A percentile compares a stretch with the other conserved stretches of the same genome.
Evolutionary conservation across 768 basidiomycete genomes (phyloP).

Genomic region (Mrakia gelida): DNA sequence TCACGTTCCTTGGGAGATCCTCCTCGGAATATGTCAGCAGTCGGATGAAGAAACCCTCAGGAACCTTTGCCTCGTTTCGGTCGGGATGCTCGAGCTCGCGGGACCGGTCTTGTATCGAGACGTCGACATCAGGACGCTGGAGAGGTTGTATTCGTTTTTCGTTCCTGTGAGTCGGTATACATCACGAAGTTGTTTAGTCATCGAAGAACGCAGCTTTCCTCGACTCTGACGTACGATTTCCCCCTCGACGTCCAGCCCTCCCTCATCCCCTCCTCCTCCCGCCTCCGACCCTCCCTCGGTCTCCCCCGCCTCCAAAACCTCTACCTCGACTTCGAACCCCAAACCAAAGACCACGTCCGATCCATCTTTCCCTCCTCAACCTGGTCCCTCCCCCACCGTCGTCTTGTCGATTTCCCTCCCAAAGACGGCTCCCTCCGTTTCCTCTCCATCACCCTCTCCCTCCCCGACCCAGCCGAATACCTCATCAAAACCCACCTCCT

Average conservation of each 20-base stretch:
- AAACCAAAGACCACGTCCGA: too few species aligned
- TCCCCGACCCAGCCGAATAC: too few species aligned
- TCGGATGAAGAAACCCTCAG: background rate
- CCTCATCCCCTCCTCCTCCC: background rate
- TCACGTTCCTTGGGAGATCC: conserved; percentile 58
- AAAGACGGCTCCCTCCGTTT: too few species aligned
- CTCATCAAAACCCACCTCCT: too few species aligned
- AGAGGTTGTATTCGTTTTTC: background rate
- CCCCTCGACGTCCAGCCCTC: background rate
- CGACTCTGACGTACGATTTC: background rate
- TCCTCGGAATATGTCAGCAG: background rate
- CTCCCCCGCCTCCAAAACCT: background rate
- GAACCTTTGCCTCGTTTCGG: background rate
- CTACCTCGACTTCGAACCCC: background rate
- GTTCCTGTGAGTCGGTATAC: background rate
- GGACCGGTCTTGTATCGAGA: background rate
- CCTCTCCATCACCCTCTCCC: too few species aligned
- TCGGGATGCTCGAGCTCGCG: background rate
- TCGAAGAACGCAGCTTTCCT: too few species aligned
- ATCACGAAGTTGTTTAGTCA: too few species aligned
- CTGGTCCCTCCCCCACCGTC: too few species aligned
- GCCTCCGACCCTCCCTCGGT: background rate
- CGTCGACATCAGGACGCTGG: background rate
- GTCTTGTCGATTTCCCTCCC: too few species aligned
- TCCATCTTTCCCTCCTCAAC: too few species aligned